These are phyloP conservation scores for Neurospora sp. DNA, from an alignment of 495 filamentous ascomycete species.

Conservation along the genomic window DNA sequence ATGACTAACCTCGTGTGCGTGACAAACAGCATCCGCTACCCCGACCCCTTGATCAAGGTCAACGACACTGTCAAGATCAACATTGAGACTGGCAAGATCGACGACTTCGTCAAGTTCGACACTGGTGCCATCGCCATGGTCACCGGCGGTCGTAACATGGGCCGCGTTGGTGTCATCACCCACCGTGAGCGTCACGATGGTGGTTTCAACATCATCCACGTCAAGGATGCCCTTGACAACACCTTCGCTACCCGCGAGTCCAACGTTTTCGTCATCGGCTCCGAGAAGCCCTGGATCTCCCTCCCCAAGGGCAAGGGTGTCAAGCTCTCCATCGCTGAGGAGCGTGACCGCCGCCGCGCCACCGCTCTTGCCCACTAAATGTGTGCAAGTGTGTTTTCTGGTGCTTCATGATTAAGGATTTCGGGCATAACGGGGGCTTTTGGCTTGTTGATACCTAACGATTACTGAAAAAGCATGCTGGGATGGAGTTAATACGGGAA, in stretches of 20 bases:
- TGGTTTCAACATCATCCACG: conserved; percentile 98
- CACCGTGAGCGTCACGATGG: conserved; percentile 99
- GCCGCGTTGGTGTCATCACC: conserved; percentile 99
- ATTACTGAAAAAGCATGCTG: conserved; percentile 18
- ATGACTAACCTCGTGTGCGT: conserved; percentile 29
- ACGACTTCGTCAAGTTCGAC: conserved; percentile 93
- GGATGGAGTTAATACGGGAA: conserved; percentile 13
- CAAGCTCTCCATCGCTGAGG: conserved; percentile 97
- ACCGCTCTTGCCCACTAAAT: conserved; percentile 54
- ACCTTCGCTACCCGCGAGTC: conserved; percentile 95
- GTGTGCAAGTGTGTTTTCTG: not conserved
- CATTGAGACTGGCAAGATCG: conserved; percentile 90
- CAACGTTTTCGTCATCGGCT: conserved; percentile 97
- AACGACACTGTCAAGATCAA: conserved; percentile 99
- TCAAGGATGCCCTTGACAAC: conserved; percentile 99
- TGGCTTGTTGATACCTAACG: conserved; percentile 15
- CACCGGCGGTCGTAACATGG: conserved; percentile 99
- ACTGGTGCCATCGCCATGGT: conserved; percentile 95
- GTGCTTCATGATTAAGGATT: conserved; percentile 5
- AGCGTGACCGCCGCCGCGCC: conserved; percentile 91
- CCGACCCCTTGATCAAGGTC: conserved; percentile 94
- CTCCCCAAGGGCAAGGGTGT: conserved; percentile 99
- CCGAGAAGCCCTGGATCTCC: conserved; percentile 97
- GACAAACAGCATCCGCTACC: conserved; percentile 82
- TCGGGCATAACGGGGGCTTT: conserved; percentile 10